Evolutionary conservation across 148 eudicot species (phyloP), one percentile per base, ranked within the genome.

Genomic region (Vaccinium macrocarpon): DNA sequence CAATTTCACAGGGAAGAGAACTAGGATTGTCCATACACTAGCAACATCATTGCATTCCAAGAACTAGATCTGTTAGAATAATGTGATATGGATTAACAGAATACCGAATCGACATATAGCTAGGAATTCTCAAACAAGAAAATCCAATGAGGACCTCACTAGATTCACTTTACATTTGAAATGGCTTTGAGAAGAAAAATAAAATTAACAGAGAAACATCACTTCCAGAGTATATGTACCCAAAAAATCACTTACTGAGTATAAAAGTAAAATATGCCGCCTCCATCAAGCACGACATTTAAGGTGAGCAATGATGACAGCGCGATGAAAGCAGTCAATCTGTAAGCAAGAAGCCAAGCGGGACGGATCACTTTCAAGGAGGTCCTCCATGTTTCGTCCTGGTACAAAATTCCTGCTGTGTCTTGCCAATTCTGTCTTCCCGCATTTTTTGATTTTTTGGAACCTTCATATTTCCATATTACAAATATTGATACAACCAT

Each of bases 191-290:
- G 56, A 61, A 78, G 53, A 51, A 19, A 49, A 23, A 80, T 56
- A 21, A 48, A 50, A 21, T 23, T 10, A 49, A 79, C 9, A 27
- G 14, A 29, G 71, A 82, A 15, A 81, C 32, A 29, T 76, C 55
- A n/a, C 96, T 94, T 92, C 94, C 98, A 91, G 95, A 83, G 98
- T 94, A 78, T 96, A 96, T 42, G 5, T 5, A 42, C 46, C 46
- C 46, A 42, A 42, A 42, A 81, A 29, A 29, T 64, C 46, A 25
- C 96, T 94, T 92, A 96, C 98, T 93, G 95, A 83, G 98, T 94
- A 78, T 96, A 96, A 83, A 76, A 94, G 88, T 32, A 88, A 86
- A 93, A 92, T 85, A 92, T 88, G 80, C 87, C 89, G 56, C 78
- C 90, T 78, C 95, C 93, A 78, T 88, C 88, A 68, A 74, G 61